A percentile compares a stretch with the other conserved stretches of the same genome.
These are phyloP conservation scores for Picea sitchensis DNA, from an alignment of 75 land plant genomes.

Conservation along the genomic window DNA sequence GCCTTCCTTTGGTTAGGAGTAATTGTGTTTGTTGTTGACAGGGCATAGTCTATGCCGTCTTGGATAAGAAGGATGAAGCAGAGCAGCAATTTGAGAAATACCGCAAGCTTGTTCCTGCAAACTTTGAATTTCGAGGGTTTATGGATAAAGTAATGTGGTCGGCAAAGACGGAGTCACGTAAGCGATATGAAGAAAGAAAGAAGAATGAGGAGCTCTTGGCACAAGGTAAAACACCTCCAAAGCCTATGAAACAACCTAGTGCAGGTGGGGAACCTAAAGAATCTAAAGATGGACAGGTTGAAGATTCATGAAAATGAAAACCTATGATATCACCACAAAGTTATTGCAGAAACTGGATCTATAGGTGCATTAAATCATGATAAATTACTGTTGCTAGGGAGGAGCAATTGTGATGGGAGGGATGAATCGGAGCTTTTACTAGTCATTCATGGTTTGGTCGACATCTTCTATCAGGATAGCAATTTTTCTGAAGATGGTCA, in stretches of 20 bases:
- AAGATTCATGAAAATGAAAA: not conserved
- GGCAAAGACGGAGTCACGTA: constrained; percentile 38
- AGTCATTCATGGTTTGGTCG: not conserved
- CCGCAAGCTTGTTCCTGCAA: constrained; percentile 53
- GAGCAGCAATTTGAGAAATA: constrained; percentile 59
- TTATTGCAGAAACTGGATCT: not conserved
- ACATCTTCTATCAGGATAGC: not conserved
- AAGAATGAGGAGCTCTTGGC: not conserved
- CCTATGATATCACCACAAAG: not conserved
- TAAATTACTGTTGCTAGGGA: not conserved
- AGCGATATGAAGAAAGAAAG: not conserved
- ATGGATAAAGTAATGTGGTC: constrained; percentile 60
- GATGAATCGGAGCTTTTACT: not conserved
- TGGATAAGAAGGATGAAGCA: constrained; percentile 61
- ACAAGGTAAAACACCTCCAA: not conserved
- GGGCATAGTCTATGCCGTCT: constrained; percentile 73
- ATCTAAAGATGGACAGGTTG: not conserved
- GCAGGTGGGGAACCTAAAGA: not conserved
- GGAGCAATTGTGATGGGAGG: not conserved
- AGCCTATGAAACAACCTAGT: not conserved
- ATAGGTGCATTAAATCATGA: not conserved
- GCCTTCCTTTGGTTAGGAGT: too few species aligned
- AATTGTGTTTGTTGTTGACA: constrained; percentile 16
- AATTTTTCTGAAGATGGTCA: not conserved
- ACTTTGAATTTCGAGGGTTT: constrained; percentile 64